Percentiles rank a stretch among this genome's conserved stretches.
Evolutionary conservation across 2,329 filamentous ascomycete genomes (phyloP).

Genomic region (Cadophora sp.): DNA sequence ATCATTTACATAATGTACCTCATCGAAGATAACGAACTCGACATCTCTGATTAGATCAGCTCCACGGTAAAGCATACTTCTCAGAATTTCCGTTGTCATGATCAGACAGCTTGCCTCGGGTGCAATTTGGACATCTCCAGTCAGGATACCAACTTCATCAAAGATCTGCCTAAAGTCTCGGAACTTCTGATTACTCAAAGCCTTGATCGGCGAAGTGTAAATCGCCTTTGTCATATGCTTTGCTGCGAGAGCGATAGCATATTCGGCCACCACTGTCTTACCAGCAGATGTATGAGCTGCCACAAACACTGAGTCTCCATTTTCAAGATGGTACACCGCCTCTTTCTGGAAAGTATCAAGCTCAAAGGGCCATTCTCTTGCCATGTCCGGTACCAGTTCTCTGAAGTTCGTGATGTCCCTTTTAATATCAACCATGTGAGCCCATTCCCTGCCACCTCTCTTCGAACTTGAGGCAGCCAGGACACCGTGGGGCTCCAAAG

Average conservation of each 20-base stretch:
- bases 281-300: slow-evolving; percentile 97
- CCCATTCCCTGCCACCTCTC: slow-evolving; percentile 87
- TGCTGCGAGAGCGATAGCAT: slow-evolving; percentile 94
- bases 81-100: slow-evolving; percentile 98
- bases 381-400: slow-evolving; percentile 95
- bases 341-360: slow-evolving; percentile 98
- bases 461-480: slow-evolving; percentile 75
- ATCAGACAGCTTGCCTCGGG: slow-evolving; percentile 97
- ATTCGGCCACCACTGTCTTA: slow-evolving; percentile 98
- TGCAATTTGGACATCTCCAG: slow-evolving; percentile 97
- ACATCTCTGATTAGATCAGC: slow-evolving; percentile 96
- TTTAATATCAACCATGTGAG: slow-evolving; percentile 97
- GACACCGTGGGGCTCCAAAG: slow-evolving; percentile 82
- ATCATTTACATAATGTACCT: slow-evolving; percentile 99
- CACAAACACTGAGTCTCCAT: slow-evolving; percentile 96
- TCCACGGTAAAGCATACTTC: slow-evolving; percentile 97
- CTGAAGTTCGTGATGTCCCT: slow-evolving; percentile 92
- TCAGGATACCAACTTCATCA: slow-evolving; percentile 95
- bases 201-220: slow-evolving; percentile 98
- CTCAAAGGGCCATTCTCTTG: slow-evolving; percentile 94
- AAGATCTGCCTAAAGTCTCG: slow-evolving; percentile 90
- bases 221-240: slow-evolving; percentile 99
- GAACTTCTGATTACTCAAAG: slow-evolving; percentile 98
- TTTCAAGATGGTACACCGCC: slow-evolving; percentile 95
- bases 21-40: slow-evolving; percentile 98